Evolutionary conservation across 2,329 filamentous ascomycete genomes (phyloP).

Genomic region (Colletotrichum falcatum): DNA sequence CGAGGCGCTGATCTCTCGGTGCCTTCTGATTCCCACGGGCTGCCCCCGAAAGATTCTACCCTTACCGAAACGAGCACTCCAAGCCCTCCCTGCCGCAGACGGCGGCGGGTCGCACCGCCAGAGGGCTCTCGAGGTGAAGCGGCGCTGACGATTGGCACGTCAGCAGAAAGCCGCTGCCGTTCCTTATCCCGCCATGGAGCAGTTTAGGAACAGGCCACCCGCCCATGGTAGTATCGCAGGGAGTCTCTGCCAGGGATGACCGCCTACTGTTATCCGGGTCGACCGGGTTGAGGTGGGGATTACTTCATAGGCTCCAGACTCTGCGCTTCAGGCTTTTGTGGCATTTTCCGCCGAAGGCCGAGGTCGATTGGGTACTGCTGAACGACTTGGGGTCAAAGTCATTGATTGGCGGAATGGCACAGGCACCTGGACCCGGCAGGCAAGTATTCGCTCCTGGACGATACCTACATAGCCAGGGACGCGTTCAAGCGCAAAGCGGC

Average conservation of each 20-base stretch:
- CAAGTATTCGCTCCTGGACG: not conserved
- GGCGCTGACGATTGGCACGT: not conserved
- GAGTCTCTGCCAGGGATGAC: not conserved
- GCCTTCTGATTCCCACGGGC: not conserved
- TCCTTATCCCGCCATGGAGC: not conserved
- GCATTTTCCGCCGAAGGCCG: not conserved
- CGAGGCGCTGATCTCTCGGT: not conserved
- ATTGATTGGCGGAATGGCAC: constrained; percentile 1
- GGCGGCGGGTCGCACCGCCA: not conserved
- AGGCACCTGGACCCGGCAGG: not conserved
- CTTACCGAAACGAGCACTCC: not conserved
- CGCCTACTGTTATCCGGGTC: not conserved
- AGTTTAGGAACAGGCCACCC: not conserved
- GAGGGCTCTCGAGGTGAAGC: not conserved
- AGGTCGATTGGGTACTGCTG: not conserved
- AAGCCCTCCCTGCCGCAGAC: not conserved
- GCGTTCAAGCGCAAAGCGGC: not conserved
- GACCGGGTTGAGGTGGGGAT: not conserved
- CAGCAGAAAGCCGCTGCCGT: not conserved
- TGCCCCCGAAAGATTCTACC: not conserved
- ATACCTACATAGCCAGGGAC: not conserved
- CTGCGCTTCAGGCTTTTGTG: too few species aligned
- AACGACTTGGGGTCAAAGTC: constrained; percentile 1
- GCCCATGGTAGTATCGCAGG: not conserved
- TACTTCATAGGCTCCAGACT: not conserved